Conservation (phyloP, 2,329 filamentous ascomycete species). For the Hypomyces perniciosus region DNA sequence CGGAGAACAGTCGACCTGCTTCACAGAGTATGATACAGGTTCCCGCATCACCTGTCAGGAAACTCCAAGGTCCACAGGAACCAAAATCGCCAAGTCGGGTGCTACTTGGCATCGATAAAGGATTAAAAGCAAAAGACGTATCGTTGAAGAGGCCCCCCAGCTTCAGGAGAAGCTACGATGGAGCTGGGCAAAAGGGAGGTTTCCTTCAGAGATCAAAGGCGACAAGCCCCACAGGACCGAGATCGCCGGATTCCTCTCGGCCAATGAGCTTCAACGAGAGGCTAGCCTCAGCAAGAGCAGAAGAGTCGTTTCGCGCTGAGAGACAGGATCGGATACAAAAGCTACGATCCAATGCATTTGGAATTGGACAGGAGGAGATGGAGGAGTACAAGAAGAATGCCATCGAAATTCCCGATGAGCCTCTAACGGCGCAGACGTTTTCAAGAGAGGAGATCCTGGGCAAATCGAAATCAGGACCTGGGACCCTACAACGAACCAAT, state of each 20-base stretch:
- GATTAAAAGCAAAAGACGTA: conserved; percentile 70
- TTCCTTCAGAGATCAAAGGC: conserved; percentile 42
- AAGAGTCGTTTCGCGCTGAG: conserved; percentile 47
- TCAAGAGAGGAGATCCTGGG: conserved; percentile 58
- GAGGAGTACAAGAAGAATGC: conserved; percentile 54
- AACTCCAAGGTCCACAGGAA: conserved; percentile 43
- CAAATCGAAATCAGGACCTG: conserved; percentile 17
- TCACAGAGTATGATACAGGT: conserved; percentile 56
- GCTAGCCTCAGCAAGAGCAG: conserved; percentile 61
- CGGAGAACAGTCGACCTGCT: conserved; percentile 16
- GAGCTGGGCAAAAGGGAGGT: conserved; percentile 25
- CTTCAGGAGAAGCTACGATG: conserved; percentile 25
- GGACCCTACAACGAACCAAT: conserved; percentile 37
- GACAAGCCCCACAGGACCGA: conserved; percentile 22
- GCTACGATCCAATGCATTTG: conserved; percentile 50
- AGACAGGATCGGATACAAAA: conserved; percentile 47
- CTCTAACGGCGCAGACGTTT: conserved; percentile 46
- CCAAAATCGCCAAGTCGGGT: conserved; percentile 74
- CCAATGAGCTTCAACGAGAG: conserved; percentile 74
- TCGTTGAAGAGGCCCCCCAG: conserved; percentile 71
- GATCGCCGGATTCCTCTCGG: conserved; percentile 27
- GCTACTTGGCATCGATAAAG: conserved; percentile 83
- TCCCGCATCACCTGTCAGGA: conserved; percentile 65
- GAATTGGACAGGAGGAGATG: conserved; percentile 52
- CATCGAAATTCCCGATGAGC: conserved; percentile 46